Base-by-base conservation (phyloP, 2,329 filamentous ascomycete species). In the Pyricularia pennisetigena region DNA sequence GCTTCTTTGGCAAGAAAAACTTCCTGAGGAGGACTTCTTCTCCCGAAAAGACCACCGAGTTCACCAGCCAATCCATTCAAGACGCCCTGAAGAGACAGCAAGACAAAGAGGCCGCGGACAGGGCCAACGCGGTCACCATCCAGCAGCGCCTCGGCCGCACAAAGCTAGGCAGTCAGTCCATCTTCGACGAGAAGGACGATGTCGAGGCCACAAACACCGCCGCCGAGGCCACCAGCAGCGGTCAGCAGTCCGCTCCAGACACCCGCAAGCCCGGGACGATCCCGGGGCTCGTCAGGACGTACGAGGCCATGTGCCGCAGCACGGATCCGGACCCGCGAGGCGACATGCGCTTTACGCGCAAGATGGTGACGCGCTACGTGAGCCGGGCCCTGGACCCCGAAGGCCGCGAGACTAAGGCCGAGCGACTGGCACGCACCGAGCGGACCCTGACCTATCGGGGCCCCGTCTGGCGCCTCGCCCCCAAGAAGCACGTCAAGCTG, bases 401-500 rank as follows among this genome's bases (percentile, higher is more conserved):
- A 54, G 81, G 79, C 68, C 69, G 72, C 14, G 74, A 84, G 72
- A 81, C 87, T 23, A 86, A 86, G 71, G 82, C 85, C 66, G 86
- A 93, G 73, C 82, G 85, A 68, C 85, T 97, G 70, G 86, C 87
- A 75, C 87, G 89, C 72, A 82, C 83, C 9, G 87, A 90, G 78
- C 82, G 86, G 69, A 76, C 84, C 73, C 74, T 84, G 70, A 71
- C 78, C 29, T 82, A 81, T 77, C 89, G 89, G 78, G 93, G 89
- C 70, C 85, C 89, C 64, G 86, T 86, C 72, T 85, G 97, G 76
- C 89, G 93, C 74, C 97, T 95, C 2, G 93, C 89, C 65, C 83
- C 92, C 71, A 99, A 99, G 87, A 99, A 99, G 82, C 84, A 99
- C 68, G 89, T 90, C 67, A 90, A 91, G 74, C 81, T 99, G 66